Base-by-base conservation (phyloP, 176 grass and related monocot genomes). In the Eragrostis curvula region DNA sequence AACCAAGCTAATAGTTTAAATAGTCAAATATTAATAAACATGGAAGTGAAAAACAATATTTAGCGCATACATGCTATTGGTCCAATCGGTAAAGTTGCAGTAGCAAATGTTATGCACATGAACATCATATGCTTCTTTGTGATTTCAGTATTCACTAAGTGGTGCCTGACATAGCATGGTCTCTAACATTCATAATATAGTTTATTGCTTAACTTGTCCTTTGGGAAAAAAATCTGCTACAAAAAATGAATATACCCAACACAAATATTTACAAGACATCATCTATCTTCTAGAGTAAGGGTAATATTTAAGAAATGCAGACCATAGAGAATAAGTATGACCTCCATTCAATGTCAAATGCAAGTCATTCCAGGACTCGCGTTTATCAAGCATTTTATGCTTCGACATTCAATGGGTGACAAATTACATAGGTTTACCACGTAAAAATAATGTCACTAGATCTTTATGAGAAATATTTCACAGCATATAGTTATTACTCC, bases 161-260 rank as follows among this genome's bases (percentile, higher is more conserved):
- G 3, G 49, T 55, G 47, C n/a, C 28, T 28, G 32, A 3, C 15
- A 72, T 3, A 55, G 9, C 14, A 60, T 29, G 15, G 45, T 48
- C 18, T 57, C 12, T 53, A 17, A 53, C 61, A 73, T 36, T 40
- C 59, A 18, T 1, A 10, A 44, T 84, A 51, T 50, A 44, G n/a
- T 56, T 73, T 32, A 82, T 82, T 40, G 52, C 68, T 40, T 69
- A 69, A 60, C 52, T 29, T 70, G 40, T 15, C 40, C 7, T n/a
- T 36, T 41, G 56, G 50, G 41, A 24, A 60, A 47, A 58, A 14
- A 71, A 81, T 9, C 29, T n/a, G 18, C 13, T 41, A 80, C 24
- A 9, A 0, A 53, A 25, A 62, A 45, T n/a, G 71, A 49, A 60
- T 60, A 27, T 12, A 27, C 27, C 12, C 12, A 4, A n/a, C 9